Conservation (phyloP, 208 protist genomes). For the Acanthamoeba lenticulata region DNA sequence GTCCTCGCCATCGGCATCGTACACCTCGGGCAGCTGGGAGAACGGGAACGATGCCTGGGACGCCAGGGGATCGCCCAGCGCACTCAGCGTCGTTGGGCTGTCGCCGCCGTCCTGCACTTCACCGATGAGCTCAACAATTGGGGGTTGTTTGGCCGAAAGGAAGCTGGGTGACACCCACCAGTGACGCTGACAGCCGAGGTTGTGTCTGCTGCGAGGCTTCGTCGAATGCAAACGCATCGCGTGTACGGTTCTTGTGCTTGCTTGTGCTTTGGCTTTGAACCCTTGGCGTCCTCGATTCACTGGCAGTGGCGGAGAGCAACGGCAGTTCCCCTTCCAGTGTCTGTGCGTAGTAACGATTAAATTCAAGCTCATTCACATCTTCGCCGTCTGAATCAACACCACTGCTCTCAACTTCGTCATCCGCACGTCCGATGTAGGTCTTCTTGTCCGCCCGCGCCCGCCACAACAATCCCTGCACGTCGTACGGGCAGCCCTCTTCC, state of each 20-base stretch:
- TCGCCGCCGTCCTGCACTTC: background rate
- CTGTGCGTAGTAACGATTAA: background rate
- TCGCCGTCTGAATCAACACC: background rate
- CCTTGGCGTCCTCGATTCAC: background rate
- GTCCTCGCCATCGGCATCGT: background rate
- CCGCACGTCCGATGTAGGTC: background rate
- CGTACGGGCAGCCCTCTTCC: background rate
- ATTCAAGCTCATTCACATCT: background rate
- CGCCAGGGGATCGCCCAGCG: background rate
- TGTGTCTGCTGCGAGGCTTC: background rate
- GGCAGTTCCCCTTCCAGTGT: background rate
- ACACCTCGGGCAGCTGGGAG: constrained; percentile 10
- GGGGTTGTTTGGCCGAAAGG: background rate
- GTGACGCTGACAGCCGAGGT: too few relatives aligned
- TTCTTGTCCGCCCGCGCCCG: background rate
- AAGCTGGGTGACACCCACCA: background rate
- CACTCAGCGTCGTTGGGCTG: background rate
- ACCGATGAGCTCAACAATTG: background rate
- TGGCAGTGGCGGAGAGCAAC: background rate
- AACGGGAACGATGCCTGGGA: constrained; percentile 26
- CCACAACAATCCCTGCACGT: background rate
- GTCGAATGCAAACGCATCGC: constrained; percentile 4
- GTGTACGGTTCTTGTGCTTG: background rate
- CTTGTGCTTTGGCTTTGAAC: background rate
- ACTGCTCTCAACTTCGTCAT: background rate